Conservation (phyloP, 2,329 filamentous ascomycete species). For the Metarhizium guizhouense region DNA sequence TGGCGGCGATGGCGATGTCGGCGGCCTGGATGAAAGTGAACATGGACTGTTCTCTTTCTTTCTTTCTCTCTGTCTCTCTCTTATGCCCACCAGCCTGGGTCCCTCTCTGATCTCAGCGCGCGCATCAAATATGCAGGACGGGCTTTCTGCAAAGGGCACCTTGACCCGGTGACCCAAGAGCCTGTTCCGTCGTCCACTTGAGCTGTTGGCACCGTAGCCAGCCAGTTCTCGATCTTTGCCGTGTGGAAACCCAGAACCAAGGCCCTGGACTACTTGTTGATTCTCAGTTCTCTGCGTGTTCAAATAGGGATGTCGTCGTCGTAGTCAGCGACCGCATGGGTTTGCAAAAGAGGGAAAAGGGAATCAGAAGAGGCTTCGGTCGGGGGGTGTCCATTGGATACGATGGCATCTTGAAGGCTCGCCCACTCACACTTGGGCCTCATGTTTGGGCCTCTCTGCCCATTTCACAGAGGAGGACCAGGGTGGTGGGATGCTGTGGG, state of each 20-base stretch:
- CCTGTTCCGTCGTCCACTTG: background rate
- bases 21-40: background rate
- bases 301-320: no score
- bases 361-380: background rate
- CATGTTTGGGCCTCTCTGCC: conserved; percentile 5
- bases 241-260: no score
- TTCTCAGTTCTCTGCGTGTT: no score
- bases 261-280: no score
- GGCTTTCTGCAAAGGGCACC: no score
- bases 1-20: background rate
- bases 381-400: background rate
- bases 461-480: background rate
- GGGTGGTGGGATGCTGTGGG: background rate
- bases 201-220: no score
- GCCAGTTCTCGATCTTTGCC: no score
- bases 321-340: no score
- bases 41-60: background rate
- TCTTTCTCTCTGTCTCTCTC: background rate
- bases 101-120: background rate
- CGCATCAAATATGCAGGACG: no score
- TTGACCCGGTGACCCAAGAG: no score
- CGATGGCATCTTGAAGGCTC: background rate
- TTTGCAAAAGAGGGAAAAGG: background rate
- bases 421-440: conserved; percentile 4
- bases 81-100: background rate